Evolutionary conservation across 208 protist species (phyloP).

Genomic region (Leishmania gerbilli): DNA sequence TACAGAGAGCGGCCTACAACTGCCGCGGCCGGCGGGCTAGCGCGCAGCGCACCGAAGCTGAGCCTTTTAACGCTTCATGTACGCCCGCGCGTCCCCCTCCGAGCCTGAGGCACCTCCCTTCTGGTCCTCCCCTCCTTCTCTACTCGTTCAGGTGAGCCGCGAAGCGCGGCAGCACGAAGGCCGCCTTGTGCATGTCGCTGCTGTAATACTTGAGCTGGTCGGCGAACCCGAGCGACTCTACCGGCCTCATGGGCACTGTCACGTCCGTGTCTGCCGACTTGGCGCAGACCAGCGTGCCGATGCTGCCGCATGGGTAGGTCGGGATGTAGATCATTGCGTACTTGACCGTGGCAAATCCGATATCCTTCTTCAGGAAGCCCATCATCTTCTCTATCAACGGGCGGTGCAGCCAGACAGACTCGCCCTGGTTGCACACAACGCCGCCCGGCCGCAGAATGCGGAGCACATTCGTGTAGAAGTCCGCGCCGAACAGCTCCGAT

Average conservation of each 20-base stretch:
- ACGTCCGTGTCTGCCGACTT: constrained; percentile 69
- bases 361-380: constrained; percentile 71
- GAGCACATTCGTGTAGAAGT: constrained; percentile 84
- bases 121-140: not conserved
- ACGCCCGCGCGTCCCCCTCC: not conserved
- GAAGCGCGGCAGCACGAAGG: constrained; percentile 86
- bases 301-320: constrained; percentile 94
- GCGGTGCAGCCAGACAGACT: constrained; percentile 94
- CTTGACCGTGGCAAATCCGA: constrained; percentile 84
- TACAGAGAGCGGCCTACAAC: not conserved
- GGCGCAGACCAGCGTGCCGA: constrained; percentile 86
- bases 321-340: constrained; percentile 94
- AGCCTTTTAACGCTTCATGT: not conserved
- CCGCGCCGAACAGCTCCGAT: constrained; percentile 83
- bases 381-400: constrained; percentile 91
- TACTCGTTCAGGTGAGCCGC: constrained; percentile 68
- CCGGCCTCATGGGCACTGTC: constrained; percentile 57
- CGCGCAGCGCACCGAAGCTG: not conserved
- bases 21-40: not conserved
- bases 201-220: constrained; percentile 88
- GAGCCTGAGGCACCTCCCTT: not conserved
- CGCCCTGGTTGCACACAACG: constrained; percentile 90
- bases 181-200: constrained; percentile 76
- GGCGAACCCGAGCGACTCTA: constrained; percentile 70
- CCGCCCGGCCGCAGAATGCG: constrained; percentile 81